Evolutionary conservation across 495 filamentous ascomycete genomes (phyloP).

Genomic region (Tuber melanosporum): DNA sequence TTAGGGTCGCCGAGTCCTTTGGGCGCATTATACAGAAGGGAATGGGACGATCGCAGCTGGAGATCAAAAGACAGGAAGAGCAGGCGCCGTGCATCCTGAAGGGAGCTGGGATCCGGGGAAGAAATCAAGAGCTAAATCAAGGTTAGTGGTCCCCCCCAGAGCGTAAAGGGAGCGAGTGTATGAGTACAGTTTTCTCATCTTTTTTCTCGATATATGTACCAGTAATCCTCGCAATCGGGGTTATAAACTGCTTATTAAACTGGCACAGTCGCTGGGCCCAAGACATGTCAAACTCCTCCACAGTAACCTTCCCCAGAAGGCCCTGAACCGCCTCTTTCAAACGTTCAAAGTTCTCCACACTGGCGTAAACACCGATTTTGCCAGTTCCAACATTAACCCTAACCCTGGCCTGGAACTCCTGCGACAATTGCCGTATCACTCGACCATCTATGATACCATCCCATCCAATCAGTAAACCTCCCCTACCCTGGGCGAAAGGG

Average conservation of each 20-base stretch:
- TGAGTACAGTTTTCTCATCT: constrained; percentile 26
- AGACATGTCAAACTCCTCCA: constrained; percentile 35
- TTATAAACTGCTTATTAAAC: constrained; percentile 32
- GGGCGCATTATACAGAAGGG: constrained; percentile 31
- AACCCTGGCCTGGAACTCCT: constrained; percentile 32
- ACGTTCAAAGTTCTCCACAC: constrained; percentile 33
- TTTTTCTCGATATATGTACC: constrained; percentile 38
- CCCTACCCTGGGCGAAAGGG: background rate
- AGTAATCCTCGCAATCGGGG: constrained; percentile 36
- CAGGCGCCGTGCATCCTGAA: constrained; percentile 39
- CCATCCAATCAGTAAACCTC: constrained; percentile 20
- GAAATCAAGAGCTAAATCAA: constrained; percentile 31
- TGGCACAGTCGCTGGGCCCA: constrained; percentile 23
- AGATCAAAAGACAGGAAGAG: constrained; percentile 36
- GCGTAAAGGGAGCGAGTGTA: background rate
- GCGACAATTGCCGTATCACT: constrained; percentile 33
- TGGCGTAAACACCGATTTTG: constrained; percentile 22
- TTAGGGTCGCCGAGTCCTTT: background rate
- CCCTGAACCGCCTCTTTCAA: constrained; percentile 21
- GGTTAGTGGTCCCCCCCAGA: constrained; percentile 15
- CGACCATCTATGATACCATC: constrained; percentile 27
- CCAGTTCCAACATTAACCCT: constrained; percentile 33
- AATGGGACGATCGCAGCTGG: constrained; percentile 24
- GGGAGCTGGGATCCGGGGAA: constrained; percentile 23
- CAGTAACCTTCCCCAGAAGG: constrained; percentile 26